A percentile compares a stretch with the other conserved stretches of the same genome.
Evolutionary conservation across 495 filamentous ascomycete species (phyloP).

Genomic region (Podospora sp.): DNA sequence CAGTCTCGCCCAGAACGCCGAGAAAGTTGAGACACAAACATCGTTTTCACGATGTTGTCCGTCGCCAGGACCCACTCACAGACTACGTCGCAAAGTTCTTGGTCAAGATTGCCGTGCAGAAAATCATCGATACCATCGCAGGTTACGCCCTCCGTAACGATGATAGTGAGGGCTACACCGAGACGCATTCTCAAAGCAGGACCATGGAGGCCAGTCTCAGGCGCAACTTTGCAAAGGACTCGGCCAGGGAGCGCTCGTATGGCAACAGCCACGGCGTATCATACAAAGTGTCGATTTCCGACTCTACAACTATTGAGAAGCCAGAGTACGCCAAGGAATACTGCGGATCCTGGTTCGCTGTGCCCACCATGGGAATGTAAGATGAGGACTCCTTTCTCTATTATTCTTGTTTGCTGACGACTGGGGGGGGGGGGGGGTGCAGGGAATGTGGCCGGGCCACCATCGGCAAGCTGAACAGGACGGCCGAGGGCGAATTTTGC

Average conservation of each 20-base stretch:
- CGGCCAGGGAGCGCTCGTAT: not conserved
- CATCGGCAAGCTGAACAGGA: not conserved
- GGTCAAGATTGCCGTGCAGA: no score
- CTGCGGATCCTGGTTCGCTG: conserved; percentile 23
- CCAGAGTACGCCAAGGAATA: conserved; percentile 10
- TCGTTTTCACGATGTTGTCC: no score
- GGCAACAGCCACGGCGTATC: not conserved
- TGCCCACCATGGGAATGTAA: conserved; percentile 19
- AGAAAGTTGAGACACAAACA: no score
- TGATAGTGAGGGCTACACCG: no score
- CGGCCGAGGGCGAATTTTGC: not conserved
- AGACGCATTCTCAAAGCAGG: not conserved
- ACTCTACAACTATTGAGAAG: not conserved
- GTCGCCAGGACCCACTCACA: no score
- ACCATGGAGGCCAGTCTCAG: no score
- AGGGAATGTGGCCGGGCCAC: conserved; percentile 19
- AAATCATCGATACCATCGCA: no score
- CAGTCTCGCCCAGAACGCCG: no score
- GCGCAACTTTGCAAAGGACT: not conserved
- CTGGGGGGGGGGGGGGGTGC: not conserved
- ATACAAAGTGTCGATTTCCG: not conserved
- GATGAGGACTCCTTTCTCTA: not conserved
- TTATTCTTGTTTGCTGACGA: not conserved
- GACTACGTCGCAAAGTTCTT: no score
- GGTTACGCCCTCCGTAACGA: no score